Base-by-base conservation (phyloP, 2,329 filamentous ascomycete genomes). In the Fusarium buxicola region DNA sequence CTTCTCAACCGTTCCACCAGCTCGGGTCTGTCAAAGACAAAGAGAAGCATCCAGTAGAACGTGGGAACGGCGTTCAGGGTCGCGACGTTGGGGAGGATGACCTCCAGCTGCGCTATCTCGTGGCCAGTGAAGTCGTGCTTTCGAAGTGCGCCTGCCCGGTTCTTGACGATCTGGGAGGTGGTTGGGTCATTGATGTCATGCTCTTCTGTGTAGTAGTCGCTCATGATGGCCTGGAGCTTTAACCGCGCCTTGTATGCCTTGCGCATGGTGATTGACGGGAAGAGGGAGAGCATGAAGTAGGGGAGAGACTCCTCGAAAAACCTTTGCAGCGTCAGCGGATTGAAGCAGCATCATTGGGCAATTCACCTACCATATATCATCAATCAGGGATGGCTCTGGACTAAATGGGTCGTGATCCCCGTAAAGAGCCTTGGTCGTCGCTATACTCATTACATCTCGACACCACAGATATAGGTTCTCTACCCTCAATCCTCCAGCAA, bases 351-450 rank as follows among this genome's bases (percentile, higher is more conserved):
- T 4, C 38, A 10, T 25, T 10, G 10, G 13, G n/a, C 10, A 10
- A 2, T 2, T 12, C 1, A 45, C 60, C 12, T 47, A 70, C 69
- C 69, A 72, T 25, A 65, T 41, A 5, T 59, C 45, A 8, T 68
- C 40, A 16, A 72, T 48, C 5, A 70, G 24, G 1, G 51, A 43
- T 8, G 57, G 56, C 5, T 69, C 64, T 1, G 68, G 44, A n/a
- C 63, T 71, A 28, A 82, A 73, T 0, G 80, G 80, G 53, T 82
- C 81, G 2, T 76, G 55, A 1, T 77, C 73, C 2, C 82, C 81
- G 40, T 78, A 82, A 18, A 84, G 69, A 4, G 77, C 74, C 24
- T 73, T 60, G 8, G 73, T 72, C 0, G 77, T 79, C 7, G 78
- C 77, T 4, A 76, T 48, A 3, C 75, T 77, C 55, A 81, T 75